Evolutionary conservation across 192 early-diverging fungal genomes (phyloP), one percentile per base, ranked within the genome.

Genomic region (Backusella tuberculispora): DNA sequence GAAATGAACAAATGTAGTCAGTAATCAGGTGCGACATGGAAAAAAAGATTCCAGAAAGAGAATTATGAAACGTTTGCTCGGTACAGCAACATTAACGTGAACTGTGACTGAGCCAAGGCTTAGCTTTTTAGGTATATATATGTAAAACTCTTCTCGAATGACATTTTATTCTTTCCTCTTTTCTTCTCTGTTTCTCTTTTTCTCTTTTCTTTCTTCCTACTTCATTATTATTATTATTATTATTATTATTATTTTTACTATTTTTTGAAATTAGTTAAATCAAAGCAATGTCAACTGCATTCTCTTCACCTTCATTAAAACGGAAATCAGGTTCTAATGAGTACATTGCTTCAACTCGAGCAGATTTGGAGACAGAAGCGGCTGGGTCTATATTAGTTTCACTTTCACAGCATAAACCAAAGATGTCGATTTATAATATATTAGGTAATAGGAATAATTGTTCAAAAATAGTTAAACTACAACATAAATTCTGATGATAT

Each of bases 331-430:
- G 14, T 19, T 43, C 8, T n/a, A 19, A 65, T 14, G 53, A 9
- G 12, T 29, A 19, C 9, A 14, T 3, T 6, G 74, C 69, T 3
- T 76, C 69, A 24, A 17, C 63, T n/a, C 29, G 48, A 21, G 10
- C 72, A 10, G 48, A 53, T 41, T 21, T 24, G 19, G 70, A 77
- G 21, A 64, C 71, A 50, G 70, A 43, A 43, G 76, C 72, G 26
- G 76, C 76, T 40, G 70, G 76, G 0, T 77, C 76, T 40, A 77
- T 77, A 38, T 38, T 77, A 6, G 48, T 77, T 26, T 56, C 76
- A 42, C 70, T 77, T 3, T 40, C 76, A 5, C 34, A 74, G 5
- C 73, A 74, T 50, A 40, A 43, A 53, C 24, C 41, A 15, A 48
- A 63, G 40, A 41, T 53, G 38, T 50, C 29, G 37, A 40, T 34